Evolutionary conservation across 2,329 filamentous ascomycete genomes (phyloP).

Genomic region (Aschersonia sp.): DNA sequence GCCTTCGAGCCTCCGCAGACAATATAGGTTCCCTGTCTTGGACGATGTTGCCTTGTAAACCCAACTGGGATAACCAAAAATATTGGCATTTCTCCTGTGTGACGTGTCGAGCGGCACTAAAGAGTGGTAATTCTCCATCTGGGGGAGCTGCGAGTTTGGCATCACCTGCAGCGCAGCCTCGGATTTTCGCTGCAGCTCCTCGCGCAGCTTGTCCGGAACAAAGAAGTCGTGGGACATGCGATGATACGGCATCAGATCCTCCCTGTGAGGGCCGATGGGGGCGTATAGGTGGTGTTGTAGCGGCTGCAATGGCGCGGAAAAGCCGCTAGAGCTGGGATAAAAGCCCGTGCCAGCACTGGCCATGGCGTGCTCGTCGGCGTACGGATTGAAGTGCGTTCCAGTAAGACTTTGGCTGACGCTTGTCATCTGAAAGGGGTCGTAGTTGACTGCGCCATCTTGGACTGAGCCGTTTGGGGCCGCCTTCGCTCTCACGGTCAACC

Average conservation of each 20-base stretch:
- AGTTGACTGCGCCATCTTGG: constrained; percentile 28
- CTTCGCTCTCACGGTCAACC: constrained; percentile 10
- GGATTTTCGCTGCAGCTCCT: constrained; percentile 79
- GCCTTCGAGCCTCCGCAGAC: constrained; percentile 72
- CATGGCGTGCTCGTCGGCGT: constrained; percentile 57
- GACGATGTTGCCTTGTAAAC: constrained; percentile 86
- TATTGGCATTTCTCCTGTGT: constrained; percentile 60
- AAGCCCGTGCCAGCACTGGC: constrained; percentile 45
- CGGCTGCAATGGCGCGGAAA: constrained; percentile 42
- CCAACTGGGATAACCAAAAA: constrained; percentile 85
- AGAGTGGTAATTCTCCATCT: constrained; percentile 81
- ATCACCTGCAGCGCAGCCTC: constrained; percentile 77
- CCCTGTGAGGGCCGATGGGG: constrained; percentile 67
- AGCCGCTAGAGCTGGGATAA: constrained; percentile 45
- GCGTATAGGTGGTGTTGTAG: constrained; percentile 90
- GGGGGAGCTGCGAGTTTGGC: constrained; percentile 60
- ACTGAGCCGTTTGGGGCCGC: constrained; percentile 29
- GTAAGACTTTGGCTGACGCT: constrained; percentile 36
- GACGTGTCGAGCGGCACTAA: constrained; percentile 78
- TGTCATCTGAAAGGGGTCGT: constrained; percentile 51
- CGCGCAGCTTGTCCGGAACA: constrained; percentile 69
- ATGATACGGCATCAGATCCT: constrained; percentile 74
- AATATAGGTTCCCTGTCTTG: constrained; percentile 83
- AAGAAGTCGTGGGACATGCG: constrained; percentile 84
- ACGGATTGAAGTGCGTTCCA: constrained; percentile 53